Base-by-base conservation (phyloP, 2,329 filamentous ascomycete genomes). In the Ophiocordyceps camponoti-floridani region DNA sequence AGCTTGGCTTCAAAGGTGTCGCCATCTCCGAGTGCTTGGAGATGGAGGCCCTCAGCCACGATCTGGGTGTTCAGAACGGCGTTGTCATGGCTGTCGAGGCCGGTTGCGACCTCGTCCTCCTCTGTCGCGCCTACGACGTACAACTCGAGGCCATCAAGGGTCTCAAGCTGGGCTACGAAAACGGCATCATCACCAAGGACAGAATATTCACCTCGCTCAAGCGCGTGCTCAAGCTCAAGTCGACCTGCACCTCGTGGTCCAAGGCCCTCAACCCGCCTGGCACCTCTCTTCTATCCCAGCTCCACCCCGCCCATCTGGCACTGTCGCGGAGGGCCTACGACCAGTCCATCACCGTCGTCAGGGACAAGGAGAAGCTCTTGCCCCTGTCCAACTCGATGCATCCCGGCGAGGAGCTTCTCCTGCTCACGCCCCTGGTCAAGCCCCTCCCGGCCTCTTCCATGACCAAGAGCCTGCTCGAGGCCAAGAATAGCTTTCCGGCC, bases 1-100 rank as follows among this genome's bases (percentile, higher is more conserved):
- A 95, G 51, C 73, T 96, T 23, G 82, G 83, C 2, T 96, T 96
- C 54, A 76, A 85, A 43, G 89, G 89, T 1, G 88, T 96, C 2
- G 87, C 91, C 23, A 86, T 96, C 43, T 95, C 88, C 0, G 89
- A 96, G 57, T 96, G 89, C 52, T 66, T 96, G 8, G 89, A 95
- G 59, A 96, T 96, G 89, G 88, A 95, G 56, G 87, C 88, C 0
- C 72, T 96, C 9, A 91, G 86, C 50, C 85, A 94, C 56, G 93
- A 95, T 54, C 91, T 96, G 43, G 89, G 89, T n/a, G 87, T 98
- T 16, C 87, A 89, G 52, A 89, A 91, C 38, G 91, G 91, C 12
- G 94, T 89, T 0, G 86, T 96, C 53, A 95, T 95, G 87, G 91
- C 91, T 4, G 84, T 95, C 43, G 91, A 94, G 59, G 89, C 91